phyloP scores from a whole-genome alignment of 1,284 basidiomycete species.

The Butyriboletus appendiculatus region DNA sequence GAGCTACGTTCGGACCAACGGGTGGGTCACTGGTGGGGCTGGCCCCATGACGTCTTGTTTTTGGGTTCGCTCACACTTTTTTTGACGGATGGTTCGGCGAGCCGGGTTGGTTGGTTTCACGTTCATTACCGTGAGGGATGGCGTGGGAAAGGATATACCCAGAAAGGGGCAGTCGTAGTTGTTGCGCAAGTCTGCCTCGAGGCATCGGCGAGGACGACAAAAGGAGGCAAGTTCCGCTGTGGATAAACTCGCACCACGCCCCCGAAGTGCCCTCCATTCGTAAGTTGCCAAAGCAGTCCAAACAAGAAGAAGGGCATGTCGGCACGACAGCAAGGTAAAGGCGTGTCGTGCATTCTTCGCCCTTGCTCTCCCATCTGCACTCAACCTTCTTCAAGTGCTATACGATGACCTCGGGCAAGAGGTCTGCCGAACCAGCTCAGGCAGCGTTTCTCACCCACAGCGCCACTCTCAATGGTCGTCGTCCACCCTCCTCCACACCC shows the following conservation, averaged over 20 bases:
- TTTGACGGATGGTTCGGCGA: too few species aligned
- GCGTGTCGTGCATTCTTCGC: constrained; percentile 38
- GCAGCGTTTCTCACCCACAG: constrained; percentile 54
- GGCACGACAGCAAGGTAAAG: constrained; percentile 36
- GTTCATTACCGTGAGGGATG: constrained; percentile 27
- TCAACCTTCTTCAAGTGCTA: constrained; percentile 33
- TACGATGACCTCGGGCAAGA: constrained; percentile 39
- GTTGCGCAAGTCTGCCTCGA: constrained; percentile 29
- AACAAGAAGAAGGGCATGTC: constrained; percentile 37
- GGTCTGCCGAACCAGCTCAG: constrained; percentile 32
- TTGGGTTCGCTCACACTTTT: background rate
- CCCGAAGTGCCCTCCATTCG: constrained; percentile 17
- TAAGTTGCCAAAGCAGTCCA: constrained; percentile 28
- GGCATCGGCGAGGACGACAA: constrained; percentile 27
- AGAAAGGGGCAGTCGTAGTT: constrained; percentile 21
- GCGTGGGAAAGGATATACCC: constrained; percentile 21
- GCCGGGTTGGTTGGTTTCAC: background rate
- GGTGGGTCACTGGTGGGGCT: constrained; percentile 28
- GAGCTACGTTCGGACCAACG: constrained; percentile 10
- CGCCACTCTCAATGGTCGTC: constrained; percentile 55
- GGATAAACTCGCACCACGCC: constrained; percentile 12
- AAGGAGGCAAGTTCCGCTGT: constrained; percentile 22
- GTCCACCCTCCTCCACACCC: constrained; percentile 45
- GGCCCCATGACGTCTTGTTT: constrained; percentile 11
- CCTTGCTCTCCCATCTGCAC: constrained; percentile 40